These are phyloP conservation scores for Parafenestella ontariensis DNA, from an alignment of 2,329 filamentous ascomycete genomes.

Conservation along the genomic window DNA sequence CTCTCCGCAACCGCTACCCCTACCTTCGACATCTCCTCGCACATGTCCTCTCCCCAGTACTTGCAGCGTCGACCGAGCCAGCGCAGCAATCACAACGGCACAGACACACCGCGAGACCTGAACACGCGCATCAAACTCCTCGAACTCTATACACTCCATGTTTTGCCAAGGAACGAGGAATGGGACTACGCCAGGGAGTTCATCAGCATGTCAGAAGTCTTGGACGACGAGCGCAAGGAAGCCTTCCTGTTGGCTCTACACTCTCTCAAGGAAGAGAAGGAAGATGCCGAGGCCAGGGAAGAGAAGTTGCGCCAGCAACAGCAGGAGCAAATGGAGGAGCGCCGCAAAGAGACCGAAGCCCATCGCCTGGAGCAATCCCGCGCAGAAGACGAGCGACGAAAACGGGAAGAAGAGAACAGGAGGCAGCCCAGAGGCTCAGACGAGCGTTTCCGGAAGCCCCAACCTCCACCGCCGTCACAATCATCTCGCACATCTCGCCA, in stretches of 20 bases:
- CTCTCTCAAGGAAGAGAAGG: constrained; percentile 82
- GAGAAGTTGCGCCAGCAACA: constrained; percentile 68
- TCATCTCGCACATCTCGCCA: constrained; percentile 34
- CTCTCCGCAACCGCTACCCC: constrained; percentile 78
- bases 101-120: constrained; percentile 83
- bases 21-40: constrained; percentile 73
- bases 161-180: constrained; percentile 90
- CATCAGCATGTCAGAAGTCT: constrained; percentile 81
- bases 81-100: constrained; percentile 60
- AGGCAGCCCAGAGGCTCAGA: constrained; percentile 43
- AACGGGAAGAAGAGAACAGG: constrained; percentile 48
- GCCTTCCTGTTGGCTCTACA: constrained; percentile 87
- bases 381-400: constrained; percentile 51
- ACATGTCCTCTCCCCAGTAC: constrained; percentile 60
- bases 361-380: constrained; percentile 49
- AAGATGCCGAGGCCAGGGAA: constrained; percentile 70
- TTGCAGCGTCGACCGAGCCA: constrained; percentile 41
- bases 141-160: constrained; percentile 93
- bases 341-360: constrained; percentile 53
- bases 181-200: constrained; percentile 97
- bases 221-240: constrained; percentile 91
- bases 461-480: constrained; percentile 36
- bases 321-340: constrained; percentile 61
- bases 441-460: constrained; percentile 36
- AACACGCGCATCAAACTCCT: constrained; percentile 88